These are phyloP conservation scores for Imleria badia DNA, from an alignment of 768 basidiomycete species.

Conservation along the genomic window DNA sequence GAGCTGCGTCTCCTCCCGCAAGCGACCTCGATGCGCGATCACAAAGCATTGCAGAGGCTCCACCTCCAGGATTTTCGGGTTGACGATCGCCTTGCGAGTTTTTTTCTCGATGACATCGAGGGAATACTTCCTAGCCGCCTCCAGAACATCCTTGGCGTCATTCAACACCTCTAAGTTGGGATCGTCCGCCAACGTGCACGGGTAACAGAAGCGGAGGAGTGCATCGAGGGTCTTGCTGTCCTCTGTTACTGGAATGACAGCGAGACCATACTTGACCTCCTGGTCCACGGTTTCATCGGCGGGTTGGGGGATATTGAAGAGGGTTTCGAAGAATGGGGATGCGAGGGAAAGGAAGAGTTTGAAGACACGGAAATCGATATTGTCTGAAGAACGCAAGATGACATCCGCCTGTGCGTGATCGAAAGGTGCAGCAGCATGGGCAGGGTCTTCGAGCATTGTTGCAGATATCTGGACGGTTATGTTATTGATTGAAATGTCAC, in stretches of 20 bases:
- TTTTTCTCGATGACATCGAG: background rate
- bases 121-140: background rate
- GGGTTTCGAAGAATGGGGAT: constrained; percentile 33
- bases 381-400: background rate
- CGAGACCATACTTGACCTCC: constrained; percentile 15
- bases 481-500: background rate
- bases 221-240: constrained; percentile 22
- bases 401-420: constrained; percentile 17
- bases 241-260: constrained; percentile 20
- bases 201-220: constrained; percentile 27
- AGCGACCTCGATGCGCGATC: background rate
- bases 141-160: background rate
- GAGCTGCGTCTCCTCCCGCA: background rate
- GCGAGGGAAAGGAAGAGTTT: constrained; percentile 11
- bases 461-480: no score
- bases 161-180: background rate
- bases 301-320: constrained; percentile 33
- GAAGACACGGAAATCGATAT: no score
- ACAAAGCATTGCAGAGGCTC: background rate
- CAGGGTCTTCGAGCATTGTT: background rate
- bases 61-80: background rate
- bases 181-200: constrained; percentile 7
- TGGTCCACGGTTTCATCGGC: background rate
- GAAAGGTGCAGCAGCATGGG: constrained; percentile 17
- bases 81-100: background rate